Evolutionary conservation across 345 rosid genomes (phyloP).

Genomic region (Gossypium stocksii): DNA sequence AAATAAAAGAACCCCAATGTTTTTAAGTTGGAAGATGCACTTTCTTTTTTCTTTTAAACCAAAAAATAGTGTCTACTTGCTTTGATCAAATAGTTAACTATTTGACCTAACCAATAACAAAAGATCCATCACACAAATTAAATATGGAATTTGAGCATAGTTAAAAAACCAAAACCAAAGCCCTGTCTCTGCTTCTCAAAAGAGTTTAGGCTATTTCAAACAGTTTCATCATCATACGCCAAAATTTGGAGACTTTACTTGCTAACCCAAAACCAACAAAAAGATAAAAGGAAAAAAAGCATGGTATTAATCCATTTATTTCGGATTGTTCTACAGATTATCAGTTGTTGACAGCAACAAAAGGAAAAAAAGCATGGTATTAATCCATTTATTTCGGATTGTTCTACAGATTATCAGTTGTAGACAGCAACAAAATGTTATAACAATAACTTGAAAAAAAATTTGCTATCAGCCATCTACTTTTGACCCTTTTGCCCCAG

Average conservation of each 20-base stretch:
- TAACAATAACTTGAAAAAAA: neutral
- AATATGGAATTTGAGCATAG: no score
- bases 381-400: neutral
- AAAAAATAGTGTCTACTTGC: no score
- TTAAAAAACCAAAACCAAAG: no score
- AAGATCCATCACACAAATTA: no score
- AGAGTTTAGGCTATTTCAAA: neutral
- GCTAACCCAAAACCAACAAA: neutral
- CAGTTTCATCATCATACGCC: neutral
- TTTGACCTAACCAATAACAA: no score
- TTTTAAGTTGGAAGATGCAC: no score
- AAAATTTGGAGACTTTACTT: neutral
- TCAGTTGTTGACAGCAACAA: neutral
- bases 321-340: neutral
- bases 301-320: neutral
- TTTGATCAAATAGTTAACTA: no score
- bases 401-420: conserved; percentile 1
- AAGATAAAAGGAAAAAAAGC: neutral
- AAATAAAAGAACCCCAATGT: no score
- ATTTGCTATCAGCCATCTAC: conserved; percentile 4
- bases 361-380: neutral
- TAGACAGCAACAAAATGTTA: neutral
- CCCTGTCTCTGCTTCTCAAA: no score
- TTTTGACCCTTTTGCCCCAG: neutral
- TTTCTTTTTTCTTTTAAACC: neutral